Base-by-base conservation (phyloP, 176 grass and related monocot species). In the Carex scoparia region DNA sequence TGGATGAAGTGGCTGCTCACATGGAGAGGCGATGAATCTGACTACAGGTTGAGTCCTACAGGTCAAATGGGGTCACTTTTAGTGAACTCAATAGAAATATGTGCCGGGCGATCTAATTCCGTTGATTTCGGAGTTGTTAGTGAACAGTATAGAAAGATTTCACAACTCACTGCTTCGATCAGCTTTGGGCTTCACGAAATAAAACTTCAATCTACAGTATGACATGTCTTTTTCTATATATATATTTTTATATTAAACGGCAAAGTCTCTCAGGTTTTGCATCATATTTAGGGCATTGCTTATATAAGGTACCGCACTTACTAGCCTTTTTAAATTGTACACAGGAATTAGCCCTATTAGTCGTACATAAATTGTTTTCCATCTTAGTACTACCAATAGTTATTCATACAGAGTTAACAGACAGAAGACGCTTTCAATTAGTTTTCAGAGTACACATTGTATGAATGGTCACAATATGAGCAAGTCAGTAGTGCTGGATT, bases 1-100 rank as follows among this genome's bases (percentile, higher is more conserved):
- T 98, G 93, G 96, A 76, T 66, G 0, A 75, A 92, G 58, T 98
- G 96, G 96, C 48, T 98, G 77, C 11, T 86, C 77, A 77, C 82
- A 28, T 87, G 80, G 86, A 82, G 4, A 27, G 78, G 48, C 12
- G 28, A 10, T 65, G 72, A 71, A 37, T 18, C 10, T 7, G 64
- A 84, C 44, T 13, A 68, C 1, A 68, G 3, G 48, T 54, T 4
- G 86, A 69, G 59, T 40, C 5, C 49, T 68, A 28, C 30, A 40
- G 14, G 37, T 11, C 78, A 91, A 55, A 89, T 89, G 4, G 88
- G 84, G 40, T 85, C 94, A 23, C 89, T 98, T 74, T 63, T 95
- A 40, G 87, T 86, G 16, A 79, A 85, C 30, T 81, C 87, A 64
- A 79, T 98, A 13, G 93, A 98, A 76, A 93, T 89, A 27, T 95